Conservation (phyloP, 2,329 filamentous ascomycete genomes). For the Sporothrix dimorphospora region DNA sequence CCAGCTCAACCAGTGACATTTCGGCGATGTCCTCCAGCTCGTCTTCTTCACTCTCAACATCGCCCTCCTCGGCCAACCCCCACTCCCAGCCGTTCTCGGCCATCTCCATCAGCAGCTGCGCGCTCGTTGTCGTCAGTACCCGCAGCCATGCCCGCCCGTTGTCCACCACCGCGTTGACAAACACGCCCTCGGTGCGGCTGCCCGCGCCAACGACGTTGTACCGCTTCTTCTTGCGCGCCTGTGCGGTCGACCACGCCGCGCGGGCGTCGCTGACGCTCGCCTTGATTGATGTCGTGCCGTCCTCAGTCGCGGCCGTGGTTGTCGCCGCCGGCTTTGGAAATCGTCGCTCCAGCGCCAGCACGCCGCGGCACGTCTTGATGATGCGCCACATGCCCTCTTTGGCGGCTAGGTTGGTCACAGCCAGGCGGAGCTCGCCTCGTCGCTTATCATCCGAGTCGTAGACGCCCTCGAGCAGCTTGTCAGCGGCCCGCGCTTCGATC, state of each 20-base stretch:
- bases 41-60: slow-evolving; percentile 25
- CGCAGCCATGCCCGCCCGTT: slow-evolving; percentile 43
- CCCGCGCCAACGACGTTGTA: not conserved
- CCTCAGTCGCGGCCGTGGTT: not conserved
- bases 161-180: slow-evolving; percentile 42
- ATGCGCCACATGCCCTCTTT: slow-evolving; percentile 37
- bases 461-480: not conserved
- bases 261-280: not conserved
- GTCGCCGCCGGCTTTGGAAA: slow-evolving; percentile 29
- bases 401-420: slow-evolving; percentile 31
- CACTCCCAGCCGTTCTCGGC: slow-evolving; percentile 41
- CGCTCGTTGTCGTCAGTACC: slow-evolving; percentile 40
- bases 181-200: slow-evolving; percentile 31
- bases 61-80: slow-evolving; percentile 33
- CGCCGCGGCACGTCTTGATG: slow-evolving; percentile 39
- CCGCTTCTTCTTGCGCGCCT: not conserved
- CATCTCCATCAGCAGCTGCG: slow-evolving; percentile 40
- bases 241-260: not conserved
- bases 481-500: slow-evolving; percentile 25
- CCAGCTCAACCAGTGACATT: slow-evolving; percentile 37
- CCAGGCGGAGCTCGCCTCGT: slow-evolving; percentile 13
- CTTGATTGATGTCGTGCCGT: too few species aligned
- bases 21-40: slow-evolving; percentile 34
- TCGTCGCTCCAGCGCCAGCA: slow-evolving; percentile 39
- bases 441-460: not conserved